Conservation (phyloP, 148 eudicot genomes). For the Beta vulgaris region DNA sequence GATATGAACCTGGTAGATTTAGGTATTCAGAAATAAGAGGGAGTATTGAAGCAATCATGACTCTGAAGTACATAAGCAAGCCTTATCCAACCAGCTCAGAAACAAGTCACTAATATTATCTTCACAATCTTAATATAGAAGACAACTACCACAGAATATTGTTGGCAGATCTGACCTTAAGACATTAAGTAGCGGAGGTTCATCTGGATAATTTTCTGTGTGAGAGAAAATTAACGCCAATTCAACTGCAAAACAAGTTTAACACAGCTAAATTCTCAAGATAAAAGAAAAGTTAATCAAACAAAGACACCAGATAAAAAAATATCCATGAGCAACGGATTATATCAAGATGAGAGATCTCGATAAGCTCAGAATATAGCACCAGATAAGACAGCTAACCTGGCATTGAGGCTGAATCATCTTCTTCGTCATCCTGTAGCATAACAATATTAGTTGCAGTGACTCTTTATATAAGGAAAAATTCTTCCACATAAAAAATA, state of each 20-base stretch:
- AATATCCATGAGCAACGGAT: not conserved
- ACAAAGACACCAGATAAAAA: not conserved
- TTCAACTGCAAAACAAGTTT: slow-evolving; percentile 57
- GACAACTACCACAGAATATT: slow-evolving; percentile 6
- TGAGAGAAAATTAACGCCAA: slow-evolving; percentile 90
- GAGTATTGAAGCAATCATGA: not conserved
- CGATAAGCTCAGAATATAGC: not conserved
- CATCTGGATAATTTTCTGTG: slow-evolving; percentile 95
- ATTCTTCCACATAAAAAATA: too few species aligned
- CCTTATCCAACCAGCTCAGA: slow-evolving; percentile 6
- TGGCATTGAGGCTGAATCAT: slow-evolving; percentile 46
- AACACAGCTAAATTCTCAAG: slow-evolving; percentile 8
- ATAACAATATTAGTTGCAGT: slow-evolving; percentile 7
- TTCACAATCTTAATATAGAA: not conserved
- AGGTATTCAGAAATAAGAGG: not conserved
- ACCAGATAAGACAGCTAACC: slow-evolving; percentile 35
- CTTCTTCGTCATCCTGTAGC: slow-evolving; percentile 74
- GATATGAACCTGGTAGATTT: not conserved
- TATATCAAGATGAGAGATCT: not conserved
- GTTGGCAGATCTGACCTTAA: slow-evolving; percentile 51
- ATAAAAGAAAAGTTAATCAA: slow-evolving; percentile 2
- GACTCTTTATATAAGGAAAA: too few species aligned
- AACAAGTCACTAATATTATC: not conserved
- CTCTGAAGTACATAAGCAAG: not conserved
- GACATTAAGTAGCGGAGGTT: slow-evolving; percentile 83